Percentiles rank a stretch among this genome's conserved stretches.
These are phyloP conservation scores for Penicillium lividum DNA, from an alignment of 495 filamentous ascomycete genomes.

Conservation along the genomic window DNA sequence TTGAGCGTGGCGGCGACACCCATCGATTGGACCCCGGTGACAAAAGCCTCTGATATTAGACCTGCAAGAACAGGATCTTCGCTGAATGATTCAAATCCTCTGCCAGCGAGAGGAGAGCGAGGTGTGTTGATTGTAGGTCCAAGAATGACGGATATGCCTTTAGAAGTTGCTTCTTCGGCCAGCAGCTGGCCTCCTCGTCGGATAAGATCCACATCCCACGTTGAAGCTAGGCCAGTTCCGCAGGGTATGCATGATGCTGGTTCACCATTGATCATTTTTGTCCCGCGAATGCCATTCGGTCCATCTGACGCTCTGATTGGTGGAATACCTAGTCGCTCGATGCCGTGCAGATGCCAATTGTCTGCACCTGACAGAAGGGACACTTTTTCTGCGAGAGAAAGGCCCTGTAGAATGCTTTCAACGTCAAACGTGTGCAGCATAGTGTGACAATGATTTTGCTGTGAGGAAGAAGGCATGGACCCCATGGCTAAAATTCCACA, in stretches of 20 bases:
- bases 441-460: too few relatives aligned
- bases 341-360: constrained; percentile 69
- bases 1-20: constrained; percentile 66
- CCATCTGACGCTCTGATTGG: constrained; percentile 66
- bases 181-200: constrained; percentile 54
- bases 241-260: constrained; percentile 63
- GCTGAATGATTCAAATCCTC: constrained; percentile 71
- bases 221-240: constrained; percentile 62
- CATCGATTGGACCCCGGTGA: constrained; percentile 62
- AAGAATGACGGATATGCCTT: constrained; percentile 61
- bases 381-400: constrained; percentile 56
- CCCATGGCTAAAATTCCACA: too few relatives aligned
- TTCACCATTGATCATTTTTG: constrained; percentile 8
- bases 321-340: constrained; percentile 64
- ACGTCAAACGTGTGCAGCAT: not conserved
- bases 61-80: constrained; percentile 72
- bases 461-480: too few relatives aligned
- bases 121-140: constrained; percentile 72
- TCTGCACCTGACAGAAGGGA: constrained; percentile 43
- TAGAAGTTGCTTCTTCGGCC: constrained; percentile 12
- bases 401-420: constrained; percentile 41
- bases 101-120: constrained; percentile 60
- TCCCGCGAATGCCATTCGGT: constrained; percentile 58
- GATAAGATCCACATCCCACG: constrained; percentile 61
- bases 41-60: constrained; percentile 56